Base-by-base conservation (phyloP, 805 yeast genomes). In the Ogataea pini region DNA sequence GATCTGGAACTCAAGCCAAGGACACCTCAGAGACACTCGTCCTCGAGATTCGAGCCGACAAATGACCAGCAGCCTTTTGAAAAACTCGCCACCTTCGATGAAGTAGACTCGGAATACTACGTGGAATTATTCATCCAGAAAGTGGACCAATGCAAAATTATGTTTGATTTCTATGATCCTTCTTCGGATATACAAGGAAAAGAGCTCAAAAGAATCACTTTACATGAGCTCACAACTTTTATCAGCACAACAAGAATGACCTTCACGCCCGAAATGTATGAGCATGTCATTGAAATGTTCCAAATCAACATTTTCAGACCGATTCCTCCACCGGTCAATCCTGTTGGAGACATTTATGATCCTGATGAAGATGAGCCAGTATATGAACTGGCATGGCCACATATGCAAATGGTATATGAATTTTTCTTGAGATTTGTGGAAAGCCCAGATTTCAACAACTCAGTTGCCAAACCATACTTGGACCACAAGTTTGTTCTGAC, bases 331-430 rank as follows among this genome's bases (percentile, higher is more conserved):
- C 97, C 98, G 1, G 96, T 91, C 31, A 94, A 94, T 65, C 98
- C 98, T 4, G 79, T 91, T 39, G 99, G 99, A 32, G 99, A 94
- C 56, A 80, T 92, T 33, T 94, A 80, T 68, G 99, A 94, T 61
- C 99, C 99, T 1, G 99, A 94, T 70, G 99, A 94, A 70, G 99
- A 94, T 72, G 99, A 94, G 69, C 98, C 98, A 2, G 96, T 94
- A 32, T 82, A 83, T 59, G 98, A 94, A 66, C 80, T 92, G 54
- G 91, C 97, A 8, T 94, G 99, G 99, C 96, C 98, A 10, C 99
- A 94, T 67, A 94, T 94, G 98, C 96, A 89, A 69, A 79, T 90
- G 36, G 96, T 91, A 27, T 94, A 94, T 71, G 98, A 94, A 68
- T 89, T 94, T 61, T 92, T 94, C 65, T 72, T 94, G 51, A 76